Percentiles rank a stretch among this genome's conserved stretches.
Conservation (phyloP, 306 rosid species). For the Erythrophleum fordii region DNA sequence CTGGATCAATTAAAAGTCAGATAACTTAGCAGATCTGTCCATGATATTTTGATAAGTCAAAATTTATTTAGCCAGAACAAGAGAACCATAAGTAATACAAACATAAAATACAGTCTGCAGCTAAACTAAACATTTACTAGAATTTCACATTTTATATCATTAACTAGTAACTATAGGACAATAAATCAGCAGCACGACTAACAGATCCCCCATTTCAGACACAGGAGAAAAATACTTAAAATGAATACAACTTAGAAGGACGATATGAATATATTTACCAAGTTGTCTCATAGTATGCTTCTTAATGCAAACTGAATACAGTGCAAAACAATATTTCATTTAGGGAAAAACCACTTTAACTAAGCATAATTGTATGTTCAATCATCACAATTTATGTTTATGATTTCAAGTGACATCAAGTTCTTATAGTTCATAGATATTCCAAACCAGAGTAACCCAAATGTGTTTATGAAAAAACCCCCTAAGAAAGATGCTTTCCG, state of each 20-base stretch:
- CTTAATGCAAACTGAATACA: background rate
- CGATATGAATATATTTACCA: background rate
- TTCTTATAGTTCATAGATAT: background rate
- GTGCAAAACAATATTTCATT: background rate
- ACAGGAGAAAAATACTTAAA: background rate
- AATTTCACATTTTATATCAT: background rate
- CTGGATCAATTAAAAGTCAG: conserved; percentile 55
- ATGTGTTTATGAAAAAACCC: background rate
- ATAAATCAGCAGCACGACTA: too few species aligned
- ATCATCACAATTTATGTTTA: background rate
- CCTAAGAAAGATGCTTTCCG: background rate
- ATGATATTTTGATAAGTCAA: conserved; percentile 21
- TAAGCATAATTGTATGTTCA: background rate
- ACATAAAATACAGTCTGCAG: background rate
- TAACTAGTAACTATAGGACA: background rate
- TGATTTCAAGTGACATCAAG: background rate
- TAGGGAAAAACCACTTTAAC: background rate
- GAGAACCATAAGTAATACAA: conserved; percentile 4
- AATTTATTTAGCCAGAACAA: conserved; percentile 10
- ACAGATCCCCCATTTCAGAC: too few species aligned
- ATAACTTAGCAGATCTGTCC: conserved; percentile 29
- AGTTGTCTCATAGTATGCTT: background rate
- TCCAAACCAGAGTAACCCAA: background rate
- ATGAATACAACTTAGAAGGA: background rate
- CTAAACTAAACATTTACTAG: background rate